These are phyloP conservation scores for Oryza meridionalis DNA, from an alignment of 176 grass and related monocot species.

Conservation along the genomic window DNA sequence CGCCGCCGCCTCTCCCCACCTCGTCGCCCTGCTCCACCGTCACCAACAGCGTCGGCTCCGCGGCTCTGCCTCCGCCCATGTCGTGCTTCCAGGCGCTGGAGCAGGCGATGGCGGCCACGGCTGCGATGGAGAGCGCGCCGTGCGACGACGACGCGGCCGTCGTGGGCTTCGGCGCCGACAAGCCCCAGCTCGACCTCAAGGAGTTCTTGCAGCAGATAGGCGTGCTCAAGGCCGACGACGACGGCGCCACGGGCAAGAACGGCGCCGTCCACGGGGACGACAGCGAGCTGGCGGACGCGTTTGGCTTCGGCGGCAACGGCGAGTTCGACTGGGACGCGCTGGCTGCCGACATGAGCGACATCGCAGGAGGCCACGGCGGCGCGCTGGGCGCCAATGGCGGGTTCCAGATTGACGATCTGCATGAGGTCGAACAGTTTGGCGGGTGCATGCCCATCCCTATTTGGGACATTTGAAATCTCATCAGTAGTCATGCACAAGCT, in stretches of 20 bases:
- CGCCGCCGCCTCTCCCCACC: background rate
- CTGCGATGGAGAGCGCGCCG: constrained; percentile 35
- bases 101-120: constrained; percentile 33
- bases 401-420: constrained; percentile 74
- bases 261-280: constrained; percentile 5
- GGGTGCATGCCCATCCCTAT: constrained; percentile 72
- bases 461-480: constrained; percentile 70
- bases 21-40: constrained; percentile 53
- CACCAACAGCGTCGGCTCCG: background rate
- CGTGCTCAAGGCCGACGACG: constrained; percentile 67
- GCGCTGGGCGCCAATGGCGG: constrained; percentile 44
- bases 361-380: constrained; percentile 50
- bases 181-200: constrained; percentile 94
- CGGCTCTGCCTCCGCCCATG: constrained; percentile 29
- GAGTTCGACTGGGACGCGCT: constrained; percentile 95
- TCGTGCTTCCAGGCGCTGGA: constrained; percentile 58
- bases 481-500: constrained; percentile 19
- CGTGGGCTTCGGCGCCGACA: constrained; percentile 25
- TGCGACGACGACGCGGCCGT: background rate
- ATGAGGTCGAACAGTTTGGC: constrained; percentile 66
- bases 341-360: constrained; percentile 69
- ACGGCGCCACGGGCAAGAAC: background rate
- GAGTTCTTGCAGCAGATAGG: constrained; percentile 98
- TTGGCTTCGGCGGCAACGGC: constrained; percentile 43
- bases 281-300: constrained; percentile 22